Base-by-base conservation (phyloP, 192 early-diverging fungal species). In the Cladochytrium replicatum region DNA sequence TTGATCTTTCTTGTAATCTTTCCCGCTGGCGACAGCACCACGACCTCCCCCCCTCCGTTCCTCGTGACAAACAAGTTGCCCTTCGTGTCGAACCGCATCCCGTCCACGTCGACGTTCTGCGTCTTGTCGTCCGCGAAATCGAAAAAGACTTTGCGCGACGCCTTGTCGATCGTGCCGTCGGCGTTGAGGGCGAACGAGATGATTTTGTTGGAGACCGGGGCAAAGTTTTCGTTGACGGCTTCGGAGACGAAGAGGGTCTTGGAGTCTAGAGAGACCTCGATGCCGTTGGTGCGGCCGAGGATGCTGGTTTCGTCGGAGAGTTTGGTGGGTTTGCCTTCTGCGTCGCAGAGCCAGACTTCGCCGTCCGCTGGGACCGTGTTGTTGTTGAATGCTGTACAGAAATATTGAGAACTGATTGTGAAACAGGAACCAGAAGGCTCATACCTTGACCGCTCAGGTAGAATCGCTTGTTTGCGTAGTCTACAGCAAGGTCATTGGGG, bases 51-150 rank as follows among this genome's bases (percentile, higher is more conserved):
- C 5, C 48, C 32, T 15, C 71, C 71, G 41, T 69, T 68, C 29
- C 75, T 64, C 9, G 74, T 60, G 15, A 78, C 75, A 29, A 68
- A 76, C 26, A 78, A 66, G 41, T 76, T 78, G 2, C 75, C 75
- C 13, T 34, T 7, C 13, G 28, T 54, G 26, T 76, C 75, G 9
- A 58, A 41, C 32, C 75, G 63, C 64, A 78, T 78, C 26, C 75
- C 75, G 32, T 78, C 75, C 27, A 77, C 52, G 37, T 78, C 75
- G 26, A 45, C 55, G 34, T 13, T 37, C 13, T 37, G 13, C 13
- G 34, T 37, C 17, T 17, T 17, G 17, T 37, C 34, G 17, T 13
- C 13, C 13, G 34, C 34, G 17, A 37, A 37, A 17, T 37, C 34
- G 34, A 13, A 37, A 17, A 37, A 37, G 13, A 37, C 34, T 37